Evolutionary conservation across 192 early-diverging fungal genomes (phyloP), one percentile per base, ranked within the genome.

Genomic region (Gonapodya prolifera): DNA sequence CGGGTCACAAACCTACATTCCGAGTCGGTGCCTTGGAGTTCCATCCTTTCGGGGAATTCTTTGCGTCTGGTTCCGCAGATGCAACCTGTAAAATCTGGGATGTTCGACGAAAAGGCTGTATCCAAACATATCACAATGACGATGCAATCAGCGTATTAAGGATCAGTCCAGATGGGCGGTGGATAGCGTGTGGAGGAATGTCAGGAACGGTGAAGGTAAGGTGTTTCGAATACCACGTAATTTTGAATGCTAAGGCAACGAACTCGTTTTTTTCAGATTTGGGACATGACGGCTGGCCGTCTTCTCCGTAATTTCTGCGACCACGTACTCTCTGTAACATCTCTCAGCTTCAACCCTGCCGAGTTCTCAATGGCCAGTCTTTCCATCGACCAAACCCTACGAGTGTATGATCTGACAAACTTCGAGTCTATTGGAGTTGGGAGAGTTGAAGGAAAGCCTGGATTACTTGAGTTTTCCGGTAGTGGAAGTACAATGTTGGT

Each of bases 1-100:
- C 78, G 1, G 89, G 89, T 23, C 89, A 90, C 79, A 81, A 84
- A 34, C 34, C 80, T 2, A 70, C 33, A n/a, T 23, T 16, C 8
- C 45, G 8, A 8, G 79, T 81, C 0, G 80, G 30, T 0, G 35
- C 34, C 1, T 29, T 90, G 69, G 87, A 90, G 77, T 90, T 87
- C 81, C 89, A 90, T 80, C 89, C 89, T 0, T 90, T 88, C 80
- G 89, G 89, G 30, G 89, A 90, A 33, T 90, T 90, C 76, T 90
- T 90, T 79, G 88, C 89, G 0, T 88, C 86, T 1, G 89, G 86
- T 23, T 90, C 88, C 0, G 34, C 69, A 8, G 89, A 90, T 75
- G 70, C 74, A 29, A 77, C 85, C 0, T 81, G 78, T 23, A 90
- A 90, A 77, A 83, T 90, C 1, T 90, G 89, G 89, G 89, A 90